A percentile compares a stretch with the other conserved stretches of the same genome.
phyloP scores from a whole-genome alignment of 805 yeast species.

The Lachancea thermotolerans region DNA sequence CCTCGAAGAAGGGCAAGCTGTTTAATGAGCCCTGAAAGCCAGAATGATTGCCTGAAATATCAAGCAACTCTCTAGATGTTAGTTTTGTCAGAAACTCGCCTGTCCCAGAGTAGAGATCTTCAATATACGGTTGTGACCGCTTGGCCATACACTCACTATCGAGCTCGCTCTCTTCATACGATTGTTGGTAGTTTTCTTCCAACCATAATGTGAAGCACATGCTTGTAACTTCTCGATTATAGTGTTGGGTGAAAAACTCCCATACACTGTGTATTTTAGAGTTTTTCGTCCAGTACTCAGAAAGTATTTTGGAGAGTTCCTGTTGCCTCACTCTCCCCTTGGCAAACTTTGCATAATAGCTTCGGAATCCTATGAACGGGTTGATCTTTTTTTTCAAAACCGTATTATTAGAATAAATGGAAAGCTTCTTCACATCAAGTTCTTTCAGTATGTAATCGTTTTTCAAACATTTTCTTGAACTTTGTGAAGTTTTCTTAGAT shows the following conservation, averaged over 20 bases:
- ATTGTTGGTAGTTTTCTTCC: conserved; percentile 1
- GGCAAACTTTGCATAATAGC: conserved; percentile 23
- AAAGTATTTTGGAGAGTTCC: conserved; percentile 15
- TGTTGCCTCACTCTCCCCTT: conserved; percentile 17
- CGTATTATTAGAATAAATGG: too few relatives aligned
- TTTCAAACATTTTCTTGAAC: background rate
- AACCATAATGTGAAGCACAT: conserved; percentile 5
- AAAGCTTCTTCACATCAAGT: background rate
- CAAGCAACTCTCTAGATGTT: conserved; percentile 1
- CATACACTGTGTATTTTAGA: conserved; percentile 12
- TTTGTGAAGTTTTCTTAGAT: background rate
- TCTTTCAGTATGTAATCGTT: background rate
- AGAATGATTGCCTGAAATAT: background rate
- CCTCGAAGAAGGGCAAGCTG: background rate
- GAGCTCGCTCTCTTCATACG: background rate
- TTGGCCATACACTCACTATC: background rate
- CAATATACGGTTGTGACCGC: conserved; percentile 1
- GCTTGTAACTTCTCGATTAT: conserved; percentile 9
- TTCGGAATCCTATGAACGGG: conserved; percentile 24
- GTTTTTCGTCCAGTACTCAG: conserved; percentile 18
- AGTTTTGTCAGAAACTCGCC: background rate
- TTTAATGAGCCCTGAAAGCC: background rate
- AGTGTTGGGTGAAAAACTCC: conserved; percentile 22
- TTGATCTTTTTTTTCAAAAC: conserved; percentile 11
- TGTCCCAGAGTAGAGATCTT: conserved; percentile 1